Conservation (phyloP, 2,329 filamentous ascomycete species). For the Colletotrichum lini region DNA sequence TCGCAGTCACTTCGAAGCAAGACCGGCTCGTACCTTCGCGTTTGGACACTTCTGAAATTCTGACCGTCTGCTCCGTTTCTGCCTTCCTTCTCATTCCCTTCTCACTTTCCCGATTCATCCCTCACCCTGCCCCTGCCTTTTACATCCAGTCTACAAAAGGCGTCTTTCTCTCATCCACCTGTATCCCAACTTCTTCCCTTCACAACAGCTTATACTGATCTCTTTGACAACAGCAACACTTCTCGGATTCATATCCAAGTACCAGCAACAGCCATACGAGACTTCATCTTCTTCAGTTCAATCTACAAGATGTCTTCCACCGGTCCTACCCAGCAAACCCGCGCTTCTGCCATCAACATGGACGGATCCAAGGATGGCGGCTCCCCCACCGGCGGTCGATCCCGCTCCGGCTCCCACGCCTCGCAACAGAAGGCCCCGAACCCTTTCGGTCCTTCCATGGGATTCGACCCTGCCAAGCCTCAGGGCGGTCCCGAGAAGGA, state of each 20-base stretch:
- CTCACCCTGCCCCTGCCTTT: not conserved
- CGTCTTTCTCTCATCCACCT: not conserved
- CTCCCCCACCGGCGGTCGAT: conserved; percentile 20
- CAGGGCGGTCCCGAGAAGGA: conserved; percentile 45
- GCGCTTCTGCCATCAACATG: conserved; percentile 22
- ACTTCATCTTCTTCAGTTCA: not conserved
- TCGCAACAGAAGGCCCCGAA: conserved; percentile 14
- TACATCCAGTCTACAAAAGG: not conserved
- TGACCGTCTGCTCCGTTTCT: not conserved
- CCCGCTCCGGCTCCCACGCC: conserved; percentile 28
- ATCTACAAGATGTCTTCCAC: conserved; percentile 20
- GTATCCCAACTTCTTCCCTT: not conserved
- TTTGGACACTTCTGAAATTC: not conserved
- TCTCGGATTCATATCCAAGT: not conserved
- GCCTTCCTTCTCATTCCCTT: not conserved
- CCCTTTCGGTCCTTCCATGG: conserved; percentile 46
- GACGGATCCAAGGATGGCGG: conserved; percentile 24
- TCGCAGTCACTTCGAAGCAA: not conserved
- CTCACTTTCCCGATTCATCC: not conserved
- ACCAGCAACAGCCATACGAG: not conserved
- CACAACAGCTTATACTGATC: not conserved
- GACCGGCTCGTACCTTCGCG: not conserved
- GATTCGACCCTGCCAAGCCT: conserved; percentile 61
- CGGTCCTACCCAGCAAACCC: conserved; percentile 9
- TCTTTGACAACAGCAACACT: not conserved